Conservation (phyloP, 2,329 filamentous ascomycete genomes). For the Ceratocystis smalleyi region DNA sequence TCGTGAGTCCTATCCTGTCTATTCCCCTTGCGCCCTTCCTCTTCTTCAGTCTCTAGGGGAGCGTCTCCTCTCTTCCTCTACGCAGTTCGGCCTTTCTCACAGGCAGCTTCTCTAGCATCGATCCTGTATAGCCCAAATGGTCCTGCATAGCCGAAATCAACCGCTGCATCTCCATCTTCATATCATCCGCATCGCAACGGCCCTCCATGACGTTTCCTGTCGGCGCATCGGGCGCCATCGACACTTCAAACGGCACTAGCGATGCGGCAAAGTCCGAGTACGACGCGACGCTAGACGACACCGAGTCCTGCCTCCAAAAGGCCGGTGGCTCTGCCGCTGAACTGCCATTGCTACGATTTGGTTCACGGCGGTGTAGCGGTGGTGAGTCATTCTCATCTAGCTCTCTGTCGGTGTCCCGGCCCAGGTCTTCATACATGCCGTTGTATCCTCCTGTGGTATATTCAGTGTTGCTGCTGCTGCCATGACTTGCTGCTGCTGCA, state of each 20-base stretch:
- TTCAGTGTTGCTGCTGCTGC: background rate
- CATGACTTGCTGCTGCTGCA: background rate
- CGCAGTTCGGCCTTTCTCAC: conserved; percentile 15
- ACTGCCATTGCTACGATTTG: conserved; percentile 1
- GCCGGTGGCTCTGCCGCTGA: conserved; percentile 6
- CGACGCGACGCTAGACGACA: conserved; percentile 5
- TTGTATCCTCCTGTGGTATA: conserved; percentile 13
- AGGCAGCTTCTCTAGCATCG: conserved; percentile 15
- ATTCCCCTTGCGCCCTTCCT: background rate
- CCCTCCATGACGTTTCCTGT: conserved; percentile 14
- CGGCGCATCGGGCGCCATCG: conserved; percentile 10
- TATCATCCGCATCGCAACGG: conserved; percentile 8
- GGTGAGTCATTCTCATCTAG: conserved; percentile 8
- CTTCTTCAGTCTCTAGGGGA: background rate
- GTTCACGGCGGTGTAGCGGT: conserved; percentile 3
- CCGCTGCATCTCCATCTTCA: conserved; percentile 17
- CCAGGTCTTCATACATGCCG: conserved; percentile 11
- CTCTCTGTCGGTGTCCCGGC: background rate
- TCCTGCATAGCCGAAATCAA: conserved; percentile 13
- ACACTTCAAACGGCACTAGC: conserved; percentile 12
- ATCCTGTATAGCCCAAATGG: conserved; percentile 15
- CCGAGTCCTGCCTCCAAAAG: conserved; percentile 2
- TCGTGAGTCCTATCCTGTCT: background rate
- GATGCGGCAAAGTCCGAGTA: conserved; percentile 11
- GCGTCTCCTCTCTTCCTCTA: conserved; percentile 13